These are phyloP conservation scores for Onygena corvina DNA, from an alignment of 2,329 filamentous ascomycete genomes.

Conservation along the genomic window DNA sequence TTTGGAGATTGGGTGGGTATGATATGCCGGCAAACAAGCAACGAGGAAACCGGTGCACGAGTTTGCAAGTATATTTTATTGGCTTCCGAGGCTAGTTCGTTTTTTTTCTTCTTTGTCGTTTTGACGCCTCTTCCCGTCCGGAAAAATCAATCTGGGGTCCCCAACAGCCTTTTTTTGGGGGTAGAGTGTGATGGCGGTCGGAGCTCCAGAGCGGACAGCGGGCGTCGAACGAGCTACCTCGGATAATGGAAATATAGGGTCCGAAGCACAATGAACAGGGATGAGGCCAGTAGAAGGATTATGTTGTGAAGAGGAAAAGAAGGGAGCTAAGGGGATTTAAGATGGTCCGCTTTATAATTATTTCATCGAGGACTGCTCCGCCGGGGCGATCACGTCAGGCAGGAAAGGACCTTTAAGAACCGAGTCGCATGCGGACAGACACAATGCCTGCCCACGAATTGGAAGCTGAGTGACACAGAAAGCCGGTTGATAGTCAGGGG, in stretches of 20 bases:
- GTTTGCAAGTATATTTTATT: neutral
- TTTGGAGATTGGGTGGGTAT: neutral
- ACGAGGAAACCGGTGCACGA: neutral
- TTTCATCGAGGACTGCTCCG: neutral
- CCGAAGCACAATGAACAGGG: too few species aligned
- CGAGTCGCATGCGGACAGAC: neutral
- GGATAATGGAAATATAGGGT: neutral
- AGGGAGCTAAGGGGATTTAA: constrained; percentile 5
- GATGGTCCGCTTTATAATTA: neutral
- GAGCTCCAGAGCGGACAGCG: neutral
- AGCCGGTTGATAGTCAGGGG: neutral
- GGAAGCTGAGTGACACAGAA: neutral
- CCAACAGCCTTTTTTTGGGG: constrained; percentile 1
- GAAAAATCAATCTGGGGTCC: neutral
- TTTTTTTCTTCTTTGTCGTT: neutral
- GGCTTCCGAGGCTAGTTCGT: neutral
- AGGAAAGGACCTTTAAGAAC: neutral
- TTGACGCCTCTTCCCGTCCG: neutral
- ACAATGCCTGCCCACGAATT: neutral
- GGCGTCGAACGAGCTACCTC: neutral
- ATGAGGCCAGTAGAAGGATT: too few species aligned
- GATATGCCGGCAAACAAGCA: neutral
- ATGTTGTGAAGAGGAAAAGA: neutral
- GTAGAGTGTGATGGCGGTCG: neutral
- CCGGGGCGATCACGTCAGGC: neutral